Evolutionary conservation across 2,329 filamentous ascomycete species (phyloP).

Genomic region (Helminthosporium solani): DNA sequence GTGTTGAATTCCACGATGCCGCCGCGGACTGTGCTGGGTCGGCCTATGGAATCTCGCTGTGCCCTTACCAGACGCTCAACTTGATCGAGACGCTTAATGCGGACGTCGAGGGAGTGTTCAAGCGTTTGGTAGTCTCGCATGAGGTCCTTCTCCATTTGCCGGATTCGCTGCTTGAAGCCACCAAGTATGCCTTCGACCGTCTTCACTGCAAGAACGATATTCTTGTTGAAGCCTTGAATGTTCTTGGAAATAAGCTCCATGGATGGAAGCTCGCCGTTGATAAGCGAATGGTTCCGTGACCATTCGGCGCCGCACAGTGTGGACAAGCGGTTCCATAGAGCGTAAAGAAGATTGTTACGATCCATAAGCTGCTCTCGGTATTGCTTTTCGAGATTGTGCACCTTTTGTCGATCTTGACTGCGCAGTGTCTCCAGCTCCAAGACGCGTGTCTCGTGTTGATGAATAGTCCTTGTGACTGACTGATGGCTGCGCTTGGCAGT

Average conservation of each 20-base stretch:
- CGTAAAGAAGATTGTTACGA: conserved; percentile 81
- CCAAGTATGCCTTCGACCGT: conserved; percentile 78
- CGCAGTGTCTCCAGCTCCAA: conserved; percentile 81
- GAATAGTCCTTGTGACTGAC: conserved; percentile 81
- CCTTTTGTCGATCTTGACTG: conserved; percentile 73
- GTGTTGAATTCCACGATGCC: conserved; percentile 42
- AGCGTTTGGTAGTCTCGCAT: conserved; percentile 86
- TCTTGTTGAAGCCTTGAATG: conserved; percentile 85
- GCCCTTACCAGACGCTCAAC: conserved; percentile 71
- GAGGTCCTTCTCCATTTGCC: conserved; percentile 83
- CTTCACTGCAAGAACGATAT: conserved; percentile 82
- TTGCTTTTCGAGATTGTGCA: conserved; percentile 72
- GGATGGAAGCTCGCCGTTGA: conserved; percentile 83
- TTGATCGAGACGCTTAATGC: conserved; percentile 82
- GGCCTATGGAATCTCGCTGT: conserved; percentile 40
- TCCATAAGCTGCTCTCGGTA: conserved; percentile 86
- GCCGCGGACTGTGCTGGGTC: conserved; percentile 42
- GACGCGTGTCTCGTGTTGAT: conserved; percentile 80
- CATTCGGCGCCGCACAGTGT: conserved; percentile 87
- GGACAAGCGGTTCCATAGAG: conserved; percentile 87
- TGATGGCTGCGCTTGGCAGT: conserved; percentile 84
- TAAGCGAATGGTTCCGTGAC: conserved; percentile 83
- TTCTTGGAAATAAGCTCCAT: conserved; percentile 84
- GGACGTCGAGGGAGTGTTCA: conserved; percentile 75
- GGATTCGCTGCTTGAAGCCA: conserved; percentile 77